Evolutionary conservation across 1,284 basidiomycete genomes (phyloP).

Genomic region (Cutaneotrichosporon mucoides): DNA sequence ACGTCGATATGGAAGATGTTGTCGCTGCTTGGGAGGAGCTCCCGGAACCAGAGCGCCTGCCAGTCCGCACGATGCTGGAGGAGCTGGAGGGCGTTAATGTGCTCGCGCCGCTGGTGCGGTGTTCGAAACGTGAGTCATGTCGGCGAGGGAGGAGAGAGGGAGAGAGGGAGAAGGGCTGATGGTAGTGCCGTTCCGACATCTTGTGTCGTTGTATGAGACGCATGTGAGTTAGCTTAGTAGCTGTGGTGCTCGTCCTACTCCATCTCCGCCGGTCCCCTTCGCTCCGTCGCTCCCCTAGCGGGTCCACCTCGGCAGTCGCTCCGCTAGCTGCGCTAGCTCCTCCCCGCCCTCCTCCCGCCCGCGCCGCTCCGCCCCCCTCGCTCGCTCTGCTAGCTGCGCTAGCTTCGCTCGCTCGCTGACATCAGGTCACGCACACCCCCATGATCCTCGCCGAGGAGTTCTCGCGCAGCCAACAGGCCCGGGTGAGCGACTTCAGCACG

Average conservation of each 20-base stretch:
- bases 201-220: conserved; percentile 56
- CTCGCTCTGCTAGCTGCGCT: too few relatives aligned
- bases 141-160: too few relatives aligned
- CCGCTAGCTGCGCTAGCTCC: too few relatives aligned
- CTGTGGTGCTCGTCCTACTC: too few relatives aligned
- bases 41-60: conserved; percentile 39
- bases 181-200: conserved; percentile 56
- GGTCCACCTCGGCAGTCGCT: too few relatives aligned
- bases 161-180: background rate
- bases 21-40: conserved; percentile 23
- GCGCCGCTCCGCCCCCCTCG: too few relatives aligned
- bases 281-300: too few relatives aligned
- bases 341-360: too few relatives aligned
- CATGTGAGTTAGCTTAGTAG: conserved; percentile 33
- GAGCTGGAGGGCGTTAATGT: conserved; percentile 52
- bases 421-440: conserved; percentile 54
- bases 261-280: too few relatives aligned
- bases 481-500: conserved; percentile 57
- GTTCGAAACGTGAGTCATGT: conserved; percentile 52
- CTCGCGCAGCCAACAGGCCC: conserved; percentile 54
- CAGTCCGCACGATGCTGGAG: conserved; percentile 50
- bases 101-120: conserved; percentile 57
- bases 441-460: conserved; percentile 61
- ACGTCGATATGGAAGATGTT: conserved; percentile 8
- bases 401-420: too few relatives aligned